phyloP scores from a whole-genome alignment of 495 filamentous ascomycete species.

The Echria macrotheca region DNA sequence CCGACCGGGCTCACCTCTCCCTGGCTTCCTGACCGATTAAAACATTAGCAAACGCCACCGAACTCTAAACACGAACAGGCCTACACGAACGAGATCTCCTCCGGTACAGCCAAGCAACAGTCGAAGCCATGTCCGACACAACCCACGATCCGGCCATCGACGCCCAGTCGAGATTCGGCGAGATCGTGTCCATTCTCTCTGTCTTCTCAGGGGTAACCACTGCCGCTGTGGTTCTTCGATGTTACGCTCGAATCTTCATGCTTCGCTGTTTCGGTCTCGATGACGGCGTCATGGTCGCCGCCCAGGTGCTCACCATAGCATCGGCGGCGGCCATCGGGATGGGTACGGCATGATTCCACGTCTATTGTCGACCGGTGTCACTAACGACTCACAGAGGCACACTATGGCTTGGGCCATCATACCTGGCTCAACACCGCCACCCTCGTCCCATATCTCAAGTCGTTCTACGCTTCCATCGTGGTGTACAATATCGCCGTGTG shows the following conservation, averaged over 20 bases:
- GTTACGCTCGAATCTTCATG: conserved; percentile 6
- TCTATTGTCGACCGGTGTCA: neutral
- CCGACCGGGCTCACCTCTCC: neutral
- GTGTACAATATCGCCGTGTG: conserved; percentile 31
- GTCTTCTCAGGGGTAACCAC: conserved; percentile 2
- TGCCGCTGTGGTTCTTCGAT: conserved; percentile 3
- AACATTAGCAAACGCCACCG: neutral
- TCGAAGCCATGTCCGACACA: conserved; percentile 1
- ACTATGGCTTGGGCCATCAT: conserved; percentile 32
- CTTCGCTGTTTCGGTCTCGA: conserved; percentile 12
- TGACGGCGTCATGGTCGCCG: conserved; percentile 11
- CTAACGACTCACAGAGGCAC: conserved; percentile 10
- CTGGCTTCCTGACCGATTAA: neutral
- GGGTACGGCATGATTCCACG: too few relatives aligned
- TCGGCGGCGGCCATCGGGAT: conserved; percentile 21
- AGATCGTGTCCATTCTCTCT: conserved; percentile 9
- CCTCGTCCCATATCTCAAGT: conserved; percentile 19
- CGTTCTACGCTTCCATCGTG: conserved; percentile 25
- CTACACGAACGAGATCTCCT: neutral
- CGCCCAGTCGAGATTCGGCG: neutral
- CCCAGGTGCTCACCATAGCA: conserved; percentile 13
- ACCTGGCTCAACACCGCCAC: conserved; percentile 16
- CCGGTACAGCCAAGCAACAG: too few relatives aligned
- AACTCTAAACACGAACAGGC: neutral
- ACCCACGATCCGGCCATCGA: neutral